Evolutionary conservation across 345 rosid species (phyloP).

Genomic region (Lepidium africanum): DNA sequence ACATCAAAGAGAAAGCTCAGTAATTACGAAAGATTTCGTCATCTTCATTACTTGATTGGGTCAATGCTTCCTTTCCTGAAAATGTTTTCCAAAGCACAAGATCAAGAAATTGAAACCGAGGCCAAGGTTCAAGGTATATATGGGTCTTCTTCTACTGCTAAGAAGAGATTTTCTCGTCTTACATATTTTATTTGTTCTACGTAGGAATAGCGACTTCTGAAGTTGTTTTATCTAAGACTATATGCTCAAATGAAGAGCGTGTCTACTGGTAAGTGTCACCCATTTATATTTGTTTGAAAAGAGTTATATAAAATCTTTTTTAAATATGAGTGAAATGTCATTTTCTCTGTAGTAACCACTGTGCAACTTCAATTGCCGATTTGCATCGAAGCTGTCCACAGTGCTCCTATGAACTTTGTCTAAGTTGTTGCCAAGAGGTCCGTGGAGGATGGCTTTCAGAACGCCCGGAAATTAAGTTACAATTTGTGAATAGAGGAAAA

Average conservation of each 20-base stretch:
- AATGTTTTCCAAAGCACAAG: conserved; percentile 47
- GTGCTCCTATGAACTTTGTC: conserved; percentile 77
- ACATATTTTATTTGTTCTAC: background rate
- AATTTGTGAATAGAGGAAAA: conserved; percentile 44
- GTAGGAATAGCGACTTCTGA: conserved; percentile 25
- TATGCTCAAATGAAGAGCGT: conserved; percentile 60
- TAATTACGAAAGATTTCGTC: conserved; percentile 41
- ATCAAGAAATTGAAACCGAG: conserved; percentile 48
- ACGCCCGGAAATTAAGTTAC: conserved; percentile 36
- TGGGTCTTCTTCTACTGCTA: conserved; percentile 1
- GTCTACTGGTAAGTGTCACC: conserved; percentile 59
- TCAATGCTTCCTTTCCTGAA: conserved; percentile 58
- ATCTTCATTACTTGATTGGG: conserved; percentile 45
- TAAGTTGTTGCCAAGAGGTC: conserved; percentile 75
- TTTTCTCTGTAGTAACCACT: conserved; percentile 53
- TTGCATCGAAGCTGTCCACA: conserved; percentile 76
- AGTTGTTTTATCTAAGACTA: conserved; percentile 38
- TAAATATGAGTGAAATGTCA: background rate
- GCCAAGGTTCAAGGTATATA: conserved; percentile 49
- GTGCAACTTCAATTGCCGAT: conserved; percentile 89
- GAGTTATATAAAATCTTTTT: background rate
- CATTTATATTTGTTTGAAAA: background rate
- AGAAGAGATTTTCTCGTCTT: background rate
- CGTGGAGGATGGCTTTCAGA: conserved; percentile 42
- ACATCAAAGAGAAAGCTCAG: conserved; percentile 45